Percentiles rank a stretch among this genome's conserved stretches.
Conservation (phyloP, 2,329 filamentous ascomycete genomes). For the Xylaria sp. region DNA sequence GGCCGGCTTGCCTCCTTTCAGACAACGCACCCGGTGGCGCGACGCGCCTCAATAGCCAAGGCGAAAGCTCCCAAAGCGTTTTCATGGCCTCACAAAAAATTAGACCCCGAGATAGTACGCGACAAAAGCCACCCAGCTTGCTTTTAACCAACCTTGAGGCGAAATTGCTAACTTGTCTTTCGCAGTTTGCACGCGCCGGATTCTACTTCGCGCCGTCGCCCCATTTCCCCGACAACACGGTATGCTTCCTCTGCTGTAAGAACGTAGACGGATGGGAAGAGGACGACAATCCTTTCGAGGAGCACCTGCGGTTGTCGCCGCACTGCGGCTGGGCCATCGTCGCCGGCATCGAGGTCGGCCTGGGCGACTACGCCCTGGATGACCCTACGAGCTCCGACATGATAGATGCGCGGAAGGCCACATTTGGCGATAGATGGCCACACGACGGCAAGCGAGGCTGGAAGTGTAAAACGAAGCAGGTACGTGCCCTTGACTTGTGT, state of each 20-base stretch:
- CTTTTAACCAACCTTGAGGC: constrained; percentile 15
- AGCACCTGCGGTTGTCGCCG: constrained; percentile 85
- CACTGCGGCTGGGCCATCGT: constrained; percentile 89
- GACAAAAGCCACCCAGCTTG: constrained; percentile 12
- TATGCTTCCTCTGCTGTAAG: constrained; percentile 87
- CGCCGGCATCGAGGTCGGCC: constrained; percentile 68
- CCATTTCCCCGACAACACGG: constrained; percentile 84
- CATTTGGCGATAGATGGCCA: constrained; percentile 88
- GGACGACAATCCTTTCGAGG: constrained; percentile 81
- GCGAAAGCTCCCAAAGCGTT: constrained; percentile 67
- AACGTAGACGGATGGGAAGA: constrained; percentile 92
- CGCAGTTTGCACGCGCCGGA: constrained; percentile 85
- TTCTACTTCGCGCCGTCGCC: constrained; percentile 87
- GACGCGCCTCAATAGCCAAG: constrained; percentile 76
- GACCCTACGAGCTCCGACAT: constrained; percentile 80
- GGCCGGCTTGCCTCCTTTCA: constrained; percentile 86
- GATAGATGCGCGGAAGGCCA: constrained; percentile 80
- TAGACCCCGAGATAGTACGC: constrained; percentile 72
- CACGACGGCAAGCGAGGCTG: constrained; percentile 89
- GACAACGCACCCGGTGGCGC: constrained; percentile 68
- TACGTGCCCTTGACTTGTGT: constrained; percentile 52
- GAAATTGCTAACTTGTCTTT: constrained; percentile 20
- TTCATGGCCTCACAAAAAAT: constrained; percentile 82
- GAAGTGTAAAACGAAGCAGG: constrained; percentile 90
- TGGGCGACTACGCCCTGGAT: constrained; percentile 72